phyloP scores from a whole-genome alignment of 2,329 filamentous ascomycete genomes.

The Penicillium sp. region DNA sequence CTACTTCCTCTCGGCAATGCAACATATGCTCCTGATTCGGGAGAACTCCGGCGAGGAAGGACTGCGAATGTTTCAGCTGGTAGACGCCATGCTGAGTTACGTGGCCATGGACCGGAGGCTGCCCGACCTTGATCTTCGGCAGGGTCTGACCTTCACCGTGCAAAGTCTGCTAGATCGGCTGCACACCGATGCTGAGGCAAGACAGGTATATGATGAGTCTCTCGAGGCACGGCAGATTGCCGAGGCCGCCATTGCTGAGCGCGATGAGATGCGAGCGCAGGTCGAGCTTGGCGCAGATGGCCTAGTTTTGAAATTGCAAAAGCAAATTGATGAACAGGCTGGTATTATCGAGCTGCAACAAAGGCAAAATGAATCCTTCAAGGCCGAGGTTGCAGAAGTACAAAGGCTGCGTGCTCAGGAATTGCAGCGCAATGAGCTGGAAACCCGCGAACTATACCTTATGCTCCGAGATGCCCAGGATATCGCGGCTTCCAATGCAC shows the following conservation, averaged over 20 bases:
- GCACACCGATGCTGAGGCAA: conserved; percentile 92
- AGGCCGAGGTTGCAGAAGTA: conserved; percentile 82
- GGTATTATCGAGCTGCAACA: conserved; percentile 85
- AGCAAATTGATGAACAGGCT: conserved; percentile 87
- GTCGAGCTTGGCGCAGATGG: conserved; percentile 91
- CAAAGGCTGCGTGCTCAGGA: conserved; percentile 86
- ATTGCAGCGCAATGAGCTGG: conserved; percentile 88
- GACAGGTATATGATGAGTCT: conserved; percentile 87
- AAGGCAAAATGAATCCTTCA: conserved; percentile 81
- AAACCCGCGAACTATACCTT: conserved; percentile 93
- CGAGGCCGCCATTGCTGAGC: conserved; percentile 91
- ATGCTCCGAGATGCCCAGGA: conserved; percentile 98
- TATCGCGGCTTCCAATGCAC: conserved; percentile 84
- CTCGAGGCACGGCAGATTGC: conserved; percentile 88
- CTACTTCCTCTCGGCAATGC: conserved; percentile 92
- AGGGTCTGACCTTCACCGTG: conserved; percentile 95
- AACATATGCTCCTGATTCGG: conserved; percentile 88
- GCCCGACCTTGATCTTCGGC: conserved; percentile 96
- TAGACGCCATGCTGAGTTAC: conserved; percentile 98
- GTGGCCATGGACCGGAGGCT: conserved; percentile 96
- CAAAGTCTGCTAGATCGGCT: conserved; percentile 93
- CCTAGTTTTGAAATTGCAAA: conserved; percentile 86
- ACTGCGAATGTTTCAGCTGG: conserved; percentile 91
- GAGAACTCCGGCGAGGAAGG: conserved; percentile 91
- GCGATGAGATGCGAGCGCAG: conserved; percentile 88